Percentiles rank a stretch among this genome's conserved stretches.
These are phyloP conservation scores for Rhododendron ovatum DNA, from an alignment of 148 eudicot genomes.

Conservation along the genomic window DNA sequence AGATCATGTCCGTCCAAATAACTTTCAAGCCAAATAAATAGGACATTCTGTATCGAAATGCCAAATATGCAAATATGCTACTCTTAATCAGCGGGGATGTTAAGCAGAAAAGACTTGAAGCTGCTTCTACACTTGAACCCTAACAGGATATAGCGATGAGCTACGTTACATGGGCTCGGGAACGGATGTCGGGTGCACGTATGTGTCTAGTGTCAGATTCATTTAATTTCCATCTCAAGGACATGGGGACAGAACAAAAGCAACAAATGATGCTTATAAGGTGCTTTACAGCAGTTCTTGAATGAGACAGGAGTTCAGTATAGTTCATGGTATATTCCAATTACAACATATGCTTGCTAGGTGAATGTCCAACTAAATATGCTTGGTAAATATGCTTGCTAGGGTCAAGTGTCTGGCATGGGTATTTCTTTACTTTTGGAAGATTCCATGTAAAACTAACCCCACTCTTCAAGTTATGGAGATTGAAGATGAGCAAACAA, in stretches of 20 bases:
- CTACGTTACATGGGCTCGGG: not conserved
- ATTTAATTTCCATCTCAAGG: not conserved
- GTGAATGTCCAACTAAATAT: not conserved
- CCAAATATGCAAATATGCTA: not conserved
- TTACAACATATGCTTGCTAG: not conserved
- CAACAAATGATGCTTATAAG: not conserved
- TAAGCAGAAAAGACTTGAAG: not conserved
- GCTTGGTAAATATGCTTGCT: not conserved
- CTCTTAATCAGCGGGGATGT: not conserved
- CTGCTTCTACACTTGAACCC: not conserved
- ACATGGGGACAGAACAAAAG: not conserved
- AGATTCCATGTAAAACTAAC: not conserved
- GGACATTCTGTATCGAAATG: not conserved
- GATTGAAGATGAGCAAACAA: not conserved
- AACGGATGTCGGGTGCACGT: not conserved
- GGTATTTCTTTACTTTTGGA: not conserved
- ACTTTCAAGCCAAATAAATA: not conserved
- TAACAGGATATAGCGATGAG: not conserved
- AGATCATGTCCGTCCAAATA: not conserved
- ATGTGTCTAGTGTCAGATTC: not conserved
- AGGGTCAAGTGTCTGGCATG: not conserved
- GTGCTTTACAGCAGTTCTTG: not conserved
- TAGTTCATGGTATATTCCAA: not conserved
- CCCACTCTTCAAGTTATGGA: not conserved
- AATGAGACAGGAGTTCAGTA: not conserved